Evolutionary conservation across 1,284 basidiomycete genomes (phyloP).

Genomic region (Pisolithus thermaeus): DNA sequence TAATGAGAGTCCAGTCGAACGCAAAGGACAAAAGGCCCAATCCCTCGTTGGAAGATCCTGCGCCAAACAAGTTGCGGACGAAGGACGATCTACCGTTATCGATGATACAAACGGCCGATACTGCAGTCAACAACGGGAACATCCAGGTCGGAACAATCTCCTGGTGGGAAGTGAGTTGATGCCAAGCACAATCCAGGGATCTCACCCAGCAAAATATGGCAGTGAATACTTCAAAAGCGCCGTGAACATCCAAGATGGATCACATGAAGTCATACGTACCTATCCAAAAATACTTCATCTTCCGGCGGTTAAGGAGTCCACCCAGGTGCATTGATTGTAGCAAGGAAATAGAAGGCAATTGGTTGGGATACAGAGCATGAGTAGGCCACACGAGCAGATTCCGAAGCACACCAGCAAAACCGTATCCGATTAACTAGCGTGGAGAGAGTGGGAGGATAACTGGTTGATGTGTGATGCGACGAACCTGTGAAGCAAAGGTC

Average conservation of each 20-base stretch:
- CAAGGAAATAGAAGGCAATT: conserved; percentile 47
- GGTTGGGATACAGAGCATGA: conserved; percentile 47
- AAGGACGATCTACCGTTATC: conserved; percentile 42
- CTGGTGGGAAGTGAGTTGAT: conserved; percentile 3
- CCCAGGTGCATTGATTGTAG: conserved; percentile 50
- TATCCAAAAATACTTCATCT: conserved; percentile 50
- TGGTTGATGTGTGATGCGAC: neutral
- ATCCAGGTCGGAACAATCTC: conserved; percentile 15
- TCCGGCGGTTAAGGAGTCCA: conserved; percentile 44
- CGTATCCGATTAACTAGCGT: conserved; percentile 49
- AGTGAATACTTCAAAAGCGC: conserved; percentile 28
- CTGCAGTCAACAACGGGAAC: conserved; percentile 37
- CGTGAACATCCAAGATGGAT: neutral
- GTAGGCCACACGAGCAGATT: conserved; percentile 57
- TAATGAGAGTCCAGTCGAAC: conserved; percentile 50
- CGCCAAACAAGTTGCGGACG: conserved; percentile 47
- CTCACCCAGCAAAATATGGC: conserved; percentile 49
- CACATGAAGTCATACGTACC: conserved; percentile 19
- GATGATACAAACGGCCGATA: conserved; percentile 45
- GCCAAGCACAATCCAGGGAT: conserved; percentile 14
- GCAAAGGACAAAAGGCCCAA: conserved; percentile 46
- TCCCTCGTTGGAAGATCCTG: conserved; percentile 48
- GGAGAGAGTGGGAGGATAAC: neutral
- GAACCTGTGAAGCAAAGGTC: conserved; percentile 46
- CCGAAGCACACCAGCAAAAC: conserved; percentile 46